Percentiles rank a stretch among this genome's conserved stretches.
phyloP scores from a whole-genome alignment of 192 early-diverging fungal genomes.

The Rhizophagus sp. region DNA sequence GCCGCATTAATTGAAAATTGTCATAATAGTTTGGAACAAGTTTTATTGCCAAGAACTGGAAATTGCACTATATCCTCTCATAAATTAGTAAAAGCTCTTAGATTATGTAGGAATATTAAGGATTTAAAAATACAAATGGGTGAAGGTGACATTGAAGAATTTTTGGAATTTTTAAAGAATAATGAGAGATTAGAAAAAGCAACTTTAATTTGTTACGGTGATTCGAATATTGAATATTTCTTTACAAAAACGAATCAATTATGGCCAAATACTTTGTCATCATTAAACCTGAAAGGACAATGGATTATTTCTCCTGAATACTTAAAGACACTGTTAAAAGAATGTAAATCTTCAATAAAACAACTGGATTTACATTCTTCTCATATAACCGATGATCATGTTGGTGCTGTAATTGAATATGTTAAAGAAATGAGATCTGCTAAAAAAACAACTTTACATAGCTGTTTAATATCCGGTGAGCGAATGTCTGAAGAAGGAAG shows the following conservation, averaged over 20 bases:
- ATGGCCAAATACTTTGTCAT: conserved; percentile 8
- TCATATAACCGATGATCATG: conserved; percentile 9
- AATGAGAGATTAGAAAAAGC: neutral
- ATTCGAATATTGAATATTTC: conserved; percentile 3
- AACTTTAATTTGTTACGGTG: conserved; percentile 6
- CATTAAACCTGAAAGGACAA: conserved; percentile 10
- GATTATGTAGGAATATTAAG: neutral
- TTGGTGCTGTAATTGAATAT: neutral
- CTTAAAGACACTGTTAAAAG: neutral
- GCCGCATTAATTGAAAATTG: conserved; percentile 4
- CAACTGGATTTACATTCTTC: conserved; percentile 11
- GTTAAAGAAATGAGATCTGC: conserved; percentile 9
- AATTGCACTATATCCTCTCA: neutral
- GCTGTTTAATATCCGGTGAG: neutral
- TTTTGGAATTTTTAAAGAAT: conserved; percentile 1
- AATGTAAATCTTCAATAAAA: conserved; percentile 6
- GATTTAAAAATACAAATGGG: conserved; percentile 5
- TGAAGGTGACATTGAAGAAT: neutral
- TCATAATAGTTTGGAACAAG: conserved; percentile 1
- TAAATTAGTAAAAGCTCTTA: conserved; percentile 6
- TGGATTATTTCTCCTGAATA: conserved; percentile 9
- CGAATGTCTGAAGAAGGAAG: neutral
- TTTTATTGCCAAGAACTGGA: neutral
- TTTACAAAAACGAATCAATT: neutral
- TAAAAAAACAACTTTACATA: conserved; percentile 1